These are phyloP conservation scores for Allomyces javanicus DNA, from an alignment of 192 early-diverging fungal species.

Conservation along the genomic window DNA sequence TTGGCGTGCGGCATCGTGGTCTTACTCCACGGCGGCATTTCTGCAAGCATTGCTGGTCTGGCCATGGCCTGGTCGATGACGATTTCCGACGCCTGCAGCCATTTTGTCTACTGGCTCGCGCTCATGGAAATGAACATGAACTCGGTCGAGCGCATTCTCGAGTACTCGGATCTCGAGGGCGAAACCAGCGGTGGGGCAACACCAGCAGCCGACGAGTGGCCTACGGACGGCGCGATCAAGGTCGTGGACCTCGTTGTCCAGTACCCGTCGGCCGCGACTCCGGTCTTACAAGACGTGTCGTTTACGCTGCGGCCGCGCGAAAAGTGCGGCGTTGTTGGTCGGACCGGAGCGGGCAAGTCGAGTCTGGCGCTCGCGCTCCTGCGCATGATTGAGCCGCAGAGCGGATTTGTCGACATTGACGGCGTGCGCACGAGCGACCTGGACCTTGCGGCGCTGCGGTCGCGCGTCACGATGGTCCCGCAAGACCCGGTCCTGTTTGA, in stretches of 20 bases:
- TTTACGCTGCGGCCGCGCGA: constrained; percentile 43
- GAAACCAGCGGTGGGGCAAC: constrained; percentile 38
- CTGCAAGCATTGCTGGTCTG: constrained; percentile 75
- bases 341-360: constrained; percentile 69
- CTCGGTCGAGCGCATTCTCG: constrained; percentile 66
- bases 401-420: constrained; percentile 50
- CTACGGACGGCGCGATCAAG: constrained; percentile 42
- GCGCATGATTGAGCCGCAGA: constrained; percentile 50
- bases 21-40: constrained; percentile 28
- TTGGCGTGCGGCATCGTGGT: constrained; percentile 51
- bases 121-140: constrained; percentile 76
- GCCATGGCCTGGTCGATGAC: constrained; percentile 62
- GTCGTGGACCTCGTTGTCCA: constrained; percentile 50
- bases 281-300: constrained; percentile 57
- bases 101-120: constrained; percentile 60
- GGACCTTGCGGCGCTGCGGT: constrained; percentile 57
- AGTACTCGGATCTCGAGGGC: constrained; percentile 65
- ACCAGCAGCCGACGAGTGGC: constrained; percentile 39
- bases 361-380: constrained; percentile 53
- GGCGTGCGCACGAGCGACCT: constrained; percentile 50
- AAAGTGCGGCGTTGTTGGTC: constrained; percentile 84
- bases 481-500: constrained; percentile 73
- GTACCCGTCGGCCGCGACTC: constrained; percentile 51
- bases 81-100: constrained; percentile 60
- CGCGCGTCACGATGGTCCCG: constrained; percentile 67